A percentile compares a stretch with the other conserved stretches of the same genome.
Evolutionary conservation across 441 rosid genomes (phyloP).

Genomic region (Sinapis alba): DNA sequence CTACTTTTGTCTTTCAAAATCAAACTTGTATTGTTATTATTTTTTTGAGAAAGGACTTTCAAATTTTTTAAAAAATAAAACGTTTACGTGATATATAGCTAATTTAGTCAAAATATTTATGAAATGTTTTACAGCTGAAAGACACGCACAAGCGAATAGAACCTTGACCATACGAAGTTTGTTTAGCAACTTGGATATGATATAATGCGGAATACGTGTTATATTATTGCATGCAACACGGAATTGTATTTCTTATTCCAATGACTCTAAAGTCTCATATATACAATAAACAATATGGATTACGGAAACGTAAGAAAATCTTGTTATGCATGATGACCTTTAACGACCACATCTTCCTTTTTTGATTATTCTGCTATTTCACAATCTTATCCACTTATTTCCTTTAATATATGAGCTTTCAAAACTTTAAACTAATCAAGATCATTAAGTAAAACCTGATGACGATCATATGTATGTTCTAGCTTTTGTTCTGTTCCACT

Average conservation of each 20-base stretch:
- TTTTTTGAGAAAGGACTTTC: too few relatives aligned
- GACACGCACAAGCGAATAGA: background rate
- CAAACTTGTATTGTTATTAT: conserved; percentile 16
- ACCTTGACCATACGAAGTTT: background rate
- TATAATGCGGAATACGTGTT: background rate
- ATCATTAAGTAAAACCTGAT: conserved; percentile 5
- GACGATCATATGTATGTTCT: conserved; percentile 5
- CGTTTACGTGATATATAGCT: too few relatives aligned
- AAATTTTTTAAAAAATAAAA: too few relatives aligned
- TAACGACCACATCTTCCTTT: conserved; percentile 32
- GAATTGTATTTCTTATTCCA: background rate
- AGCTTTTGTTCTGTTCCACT: conserved; percentile 20
- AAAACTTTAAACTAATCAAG: conserved; percentile 10
- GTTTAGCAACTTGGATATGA: conserved; percentile 12
- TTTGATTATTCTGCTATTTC: conserved; percentile 4
- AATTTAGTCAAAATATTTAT: background rate
- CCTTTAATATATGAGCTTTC: background rate
- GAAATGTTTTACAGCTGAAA: background rate
- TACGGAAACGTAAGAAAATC: conserved; percentile 36
- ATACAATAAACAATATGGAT: conserved; percentile 20
- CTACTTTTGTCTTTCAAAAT: background rate
- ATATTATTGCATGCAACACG: conserved; percentile 22
- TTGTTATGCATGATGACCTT: conserved; percentile 27
- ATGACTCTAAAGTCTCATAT: background rate
- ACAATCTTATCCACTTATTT: background rate